phyloP scores from a whole-genome alignment of 2,329 filamentous ascomycete genomes.

The Sclerotinia glacialis region DNA sequence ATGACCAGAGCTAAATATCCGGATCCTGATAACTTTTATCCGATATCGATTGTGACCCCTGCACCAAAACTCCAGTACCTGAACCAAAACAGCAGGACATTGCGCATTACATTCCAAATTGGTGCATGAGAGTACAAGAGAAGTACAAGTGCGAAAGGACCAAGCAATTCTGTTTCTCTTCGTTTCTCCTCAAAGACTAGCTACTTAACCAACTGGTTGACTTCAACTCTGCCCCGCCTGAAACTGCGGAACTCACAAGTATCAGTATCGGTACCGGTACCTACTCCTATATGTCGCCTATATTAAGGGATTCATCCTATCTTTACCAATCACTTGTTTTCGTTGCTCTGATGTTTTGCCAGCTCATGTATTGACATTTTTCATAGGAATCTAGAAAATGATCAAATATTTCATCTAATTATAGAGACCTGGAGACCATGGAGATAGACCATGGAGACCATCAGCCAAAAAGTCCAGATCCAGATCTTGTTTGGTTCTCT shows the following conservation, averaged over 20 bases:
- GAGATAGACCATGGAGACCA: not conserved
- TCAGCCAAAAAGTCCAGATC: slow-evolving; percentile 6
- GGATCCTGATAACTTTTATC: slow-evolving; percentile 4
- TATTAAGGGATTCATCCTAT: slow-evolving; percentile 1
- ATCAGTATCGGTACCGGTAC: not conserved
- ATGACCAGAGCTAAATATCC: not conserved
- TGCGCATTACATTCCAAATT: slow-evolving; percentile 11
- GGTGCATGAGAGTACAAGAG: slow-evolving; percentile 12
- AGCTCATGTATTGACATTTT: slow-evolving; percentile 1
- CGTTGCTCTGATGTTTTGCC: slow-evolving; percentile 3
- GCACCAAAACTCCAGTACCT: not conserved
- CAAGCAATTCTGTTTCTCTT: not conserved
- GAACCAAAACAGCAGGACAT: not conserved
- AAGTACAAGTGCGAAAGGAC: slow-evolving; percentile 4
- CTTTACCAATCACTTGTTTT: not conserved
- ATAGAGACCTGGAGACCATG: slow-evolving; percentile 8
- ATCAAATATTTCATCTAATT: slow-evolving; percentile 10
- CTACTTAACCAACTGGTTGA: not conserved
- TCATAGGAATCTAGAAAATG: slow-evolving; percentile 2
- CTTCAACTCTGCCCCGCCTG: not conserved
- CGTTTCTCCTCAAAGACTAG: not conserved
- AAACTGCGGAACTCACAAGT: not conserved
- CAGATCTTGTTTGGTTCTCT: slow-evolving; percentile 6
- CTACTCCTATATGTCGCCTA: not conserved
- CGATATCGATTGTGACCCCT: not conserved